Base-by-base conservation (phyloP, 2,329 filamentous ascomycete genomes). In the Mariannaea sp. region DNA sequence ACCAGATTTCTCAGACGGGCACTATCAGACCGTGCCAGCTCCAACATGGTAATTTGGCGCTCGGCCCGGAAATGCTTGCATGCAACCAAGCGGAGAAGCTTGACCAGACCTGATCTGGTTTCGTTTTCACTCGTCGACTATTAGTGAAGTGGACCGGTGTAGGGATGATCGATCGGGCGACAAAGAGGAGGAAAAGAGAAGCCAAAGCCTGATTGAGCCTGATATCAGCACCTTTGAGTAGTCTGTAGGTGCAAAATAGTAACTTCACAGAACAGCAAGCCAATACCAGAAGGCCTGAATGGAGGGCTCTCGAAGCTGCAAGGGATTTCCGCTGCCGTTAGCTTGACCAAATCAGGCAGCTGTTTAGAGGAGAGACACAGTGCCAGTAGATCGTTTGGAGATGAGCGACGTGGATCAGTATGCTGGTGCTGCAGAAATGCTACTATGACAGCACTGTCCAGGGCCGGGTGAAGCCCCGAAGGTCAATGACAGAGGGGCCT, bases 271-370 rank as follows among this genome's bases (percentile, higher is more conserved):
- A n/a, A n/a, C n/a, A n/a, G n/a, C 53, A 51, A 42, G 32, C 39
- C 54, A 49, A 42, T 35, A 19, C 19, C 20, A 20, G 10, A 30
- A 26, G 20, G 32, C n/a, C 17, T 35, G 32, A 48, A 46, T 39
- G 48, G 46, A 63, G 43, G 53, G 38, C 45, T 48, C 22, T n/a
- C 40, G 51, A 50, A 46, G 48, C 49, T 54, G 50, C 56, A 42
- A 58, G 61, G 55, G 43, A 56, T 59, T 20, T 24, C 36, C 36
- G 20, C 20, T 24, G 43, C 30, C 20, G 43, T 35, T 36, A 51
- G 40, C 61, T 64, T 66, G 38, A 26, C 64, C 55, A 6, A 41
- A 65, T 62, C 24, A 65, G 64, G 64, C 57, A 66, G 64, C 63
- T 66, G 59, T 50, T 22, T 53, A 50, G 49, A 48, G 47, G 38